Evolutionary conservation across 805 yeast genomes (phyloP).

Genomic region (Spathaspora arborariae): DNA sequence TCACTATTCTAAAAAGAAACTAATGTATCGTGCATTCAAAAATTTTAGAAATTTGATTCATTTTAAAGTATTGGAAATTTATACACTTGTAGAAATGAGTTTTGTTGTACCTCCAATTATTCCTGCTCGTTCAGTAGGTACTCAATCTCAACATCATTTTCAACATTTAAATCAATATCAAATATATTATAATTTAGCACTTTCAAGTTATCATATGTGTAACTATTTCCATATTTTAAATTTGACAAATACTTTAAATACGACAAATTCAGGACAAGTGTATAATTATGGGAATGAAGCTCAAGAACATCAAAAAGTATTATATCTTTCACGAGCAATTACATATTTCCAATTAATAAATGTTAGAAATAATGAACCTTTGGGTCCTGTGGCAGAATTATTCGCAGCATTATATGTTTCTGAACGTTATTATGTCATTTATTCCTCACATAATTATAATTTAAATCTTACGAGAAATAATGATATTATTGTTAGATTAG

Average conservation of each 20-base stretch:
- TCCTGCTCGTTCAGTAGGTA: constrained; percentile 3
- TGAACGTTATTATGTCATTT: constrained; percentile 24
- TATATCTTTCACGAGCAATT: constrained; percentile 25
- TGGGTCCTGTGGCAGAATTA: constrained; percentile 25
- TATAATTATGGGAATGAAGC: constrained; percentile 13
- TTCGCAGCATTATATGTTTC: constrained; percentile 25
- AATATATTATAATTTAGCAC: constrained; percentile 27
- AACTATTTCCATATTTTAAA: constrained; percentile 28
- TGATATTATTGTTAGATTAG: constrained; percentile 9
- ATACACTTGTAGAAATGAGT: constrained; percentile 17
- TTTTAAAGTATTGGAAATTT: constrained; percentile 26
- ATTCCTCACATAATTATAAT: constrained; percentile 13
- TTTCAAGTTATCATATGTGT: constrained; percentile 25
- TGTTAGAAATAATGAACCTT: constrained; percentile 17
- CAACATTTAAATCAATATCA: constrained; percentile 19
- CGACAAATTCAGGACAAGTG: constrained; percentile 2
- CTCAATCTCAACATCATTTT: constrained; percentile 1
- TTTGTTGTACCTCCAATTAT: constrained; percentile 12
- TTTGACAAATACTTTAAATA: constrained; percentile 21
- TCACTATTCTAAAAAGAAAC: constrained; percentile 13
- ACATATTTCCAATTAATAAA: constrained; percentile 29
- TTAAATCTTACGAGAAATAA: constrained; percentile 9
- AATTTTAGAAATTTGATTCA: constrained; percentile 23
- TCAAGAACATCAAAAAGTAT: constrained; percentile 29
- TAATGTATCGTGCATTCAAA: constrained; percentile 16